A percentile compares a stretch with the other conserved stretches of the same genome.
Evolutionary conservation across 1,284 basidiomycete genomes (phyloP).

Genomic region (Trametes hirsuta): DNA sequence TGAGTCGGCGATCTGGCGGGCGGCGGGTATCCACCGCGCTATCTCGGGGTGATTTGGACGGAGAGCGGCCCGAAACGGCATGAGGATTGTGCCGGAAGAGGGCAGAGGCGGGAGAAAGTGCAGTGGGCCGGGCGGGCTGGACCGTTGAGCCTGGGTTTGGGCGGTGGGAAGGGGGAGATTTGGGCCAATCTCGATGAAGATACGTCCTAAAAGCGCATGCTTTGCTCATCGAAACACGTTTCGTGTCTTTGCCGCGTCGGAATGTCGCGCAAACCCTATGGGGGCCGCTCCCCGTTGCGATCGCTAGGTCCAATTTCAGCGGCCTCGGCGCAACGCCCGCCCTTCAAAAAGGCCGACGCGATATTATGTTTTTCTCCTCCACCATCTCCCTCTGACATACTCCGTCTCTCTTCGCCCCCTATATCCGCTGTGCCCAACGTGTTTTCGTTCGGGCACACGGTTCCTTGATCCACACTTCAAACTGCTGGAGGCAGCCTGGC

Average conservation of each 20-base stretch:
- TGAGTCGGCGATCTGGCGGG: constrained; percentile 25
- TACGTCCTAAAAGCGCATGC: constrained; percentile 36
- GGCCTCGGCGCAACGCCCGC: constrained; percentile 43
- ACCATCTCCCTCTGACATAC: constrained; percentile 31
- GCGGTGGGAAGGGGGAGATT: constrained; percentile 23
- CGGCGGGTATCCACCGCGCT: constrained; percentile 19
- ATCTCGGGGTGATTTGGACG: constrained; percentile 10
- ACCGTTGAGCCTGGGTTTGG: constrained; percentile 18
- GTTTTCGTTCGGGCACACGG: constrained; percentile 28
- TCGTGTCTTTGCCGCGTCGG: constrained; percentile 52
- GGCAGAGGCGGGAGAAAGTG: constrained; percentile 17
- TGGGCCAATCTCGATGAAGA: constrained; percentile 27
- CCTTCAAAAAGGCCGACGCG: constrained; percentile 41
- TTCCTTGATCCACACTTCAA: constrained; percentile 34
- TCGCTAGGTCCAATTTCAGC: constrained; percentile 48
- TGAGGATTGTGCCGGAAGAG: constrained; percentile 13
- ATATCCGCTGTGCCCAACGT: constrained; percentile 30
- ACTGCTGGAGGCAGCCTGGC: constrained; percentile 37
- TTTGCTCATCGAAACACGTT: constrained; percentile 60
- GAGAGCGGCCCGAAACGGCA: constrained; percentile 12
- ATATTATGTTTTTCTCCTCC: constrained; percentile 37
- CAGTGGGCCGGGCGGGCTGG: constrained; percentile 6
- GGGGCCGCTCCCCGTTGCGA: constrained; percentile 49
- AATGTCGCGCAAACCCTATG: constrained; percentile 43
- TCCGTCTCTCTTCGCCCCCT: constrained; percentile 22